phyloP scores from a whole-genome alignment of 345 rosid species.

The Firmiana major region DNA sequence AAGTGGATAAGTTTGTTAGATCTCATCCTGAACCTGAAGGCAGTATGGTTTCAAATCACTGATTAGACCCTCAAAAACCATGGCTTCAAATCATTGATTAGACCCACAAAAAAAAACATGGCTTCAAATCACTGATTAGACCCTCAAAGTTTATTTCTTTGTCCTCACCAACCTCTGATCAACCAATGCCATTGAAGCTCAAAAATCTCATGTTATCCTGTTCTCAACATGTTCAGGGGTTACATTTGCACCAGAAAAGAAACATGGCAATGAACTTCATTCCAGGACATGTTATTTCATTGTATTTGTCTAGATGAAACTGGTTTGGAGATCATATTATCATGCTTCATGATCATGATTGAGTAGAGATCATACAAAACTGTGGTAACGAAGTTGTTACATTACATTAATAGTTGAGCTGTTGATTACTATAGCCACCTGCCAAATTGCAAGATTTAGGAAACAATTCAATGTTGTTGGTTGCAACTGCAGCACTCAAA shows the following conservation, averaged over 20 bases:
- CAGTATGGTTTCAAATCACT: neutral
- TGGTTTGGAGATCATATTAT: neutral
- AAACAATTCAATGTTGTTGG: conserved; percentile 11
- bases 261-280: neutral
- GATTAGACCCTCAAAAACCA: neutral
- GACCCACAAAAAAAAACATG: neutral
- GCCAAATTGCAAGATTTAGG: neutral
- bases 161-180: no score
- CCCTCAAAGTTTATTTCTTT: neutral
- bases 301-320: neutral
- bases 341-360: neutral
- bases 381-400: neutral
- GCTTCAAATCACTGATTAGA: neutral
- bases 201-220: neutral
- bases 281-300: neutral
- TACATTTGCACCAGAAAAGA: neutral
- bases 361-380: neutral
- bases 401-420: neutral
- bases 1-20: neutral
- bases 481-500: conserved; percentile 7
- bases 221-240: neutral
- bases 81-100: neutral
- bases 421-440: neutral
- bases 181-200: neutral
- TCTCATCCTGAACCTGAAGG: neutral